Percentiles rank a stretch among this genome's conserved stretches.
These are phyloP conservation scores for Tylopilus subfusipes DNA, from an alignment of 768 basidiomycete species.

Conservation along the genomic window DNA sequence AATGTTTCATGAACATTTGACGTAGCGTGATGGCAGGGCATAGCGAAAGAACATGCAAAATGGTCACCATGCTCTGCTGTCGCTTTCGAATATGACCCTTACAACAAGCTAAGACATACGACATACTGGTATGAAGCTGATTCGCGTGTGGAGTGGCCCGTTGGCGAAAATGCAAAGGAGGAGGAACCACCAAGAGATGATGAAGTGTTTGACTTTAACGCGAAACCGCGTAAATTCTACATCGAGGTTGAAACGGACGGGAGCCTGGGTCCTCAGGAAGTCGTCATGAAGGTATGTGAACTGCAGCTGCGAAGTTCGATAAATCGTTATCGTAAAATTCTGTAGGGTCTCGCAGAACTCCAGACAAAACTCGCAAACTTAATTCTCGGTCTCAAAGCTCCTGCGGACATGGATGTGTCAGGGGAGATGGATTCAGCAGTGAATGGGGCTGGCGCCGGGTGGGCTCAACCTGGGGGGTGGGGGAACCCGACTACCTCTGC, in stretches of 20 bases:
- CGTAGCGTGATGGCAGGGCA: slow-evolving; percentile 56
- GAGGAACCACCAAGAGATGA: slow-evolving; percentile 80
- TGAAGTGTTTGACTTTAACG: slow-evolving; percentile 82
- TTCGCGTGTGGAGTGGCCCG: slow-evolving; percentile 83
- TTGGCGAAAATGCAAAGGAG: slow-evolving; percentile 80
- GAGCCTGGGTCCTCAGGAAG: slow-evolving; percentile 82
- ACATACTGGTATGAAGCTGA: slow-evolving; percentile 91
- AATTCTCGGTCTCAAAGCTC: slow-evolving; percentile 68
- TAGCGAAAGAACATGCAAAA: slow-evolving; percentile 98
- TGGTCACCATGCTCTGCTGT: slow-evolving; percentile 97
- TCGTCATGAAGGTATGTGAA: slow-evolving; percentile 69
- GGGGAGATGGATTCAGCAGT: slow-evolving; percentile 35
- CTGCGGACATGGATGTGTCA: slow-evolving; percentile 53
- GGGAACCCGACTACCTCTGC: slow-evolving; percentile 31
- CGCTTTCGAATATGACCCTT: slow-evolving; percentile 95
- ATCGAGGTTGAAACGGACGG: slow-evolving; percentile 95
- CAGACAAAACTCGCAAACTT: slow-evolving; percentile 80
- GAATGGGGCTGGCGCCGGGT: slow-evolving; percentile 23
- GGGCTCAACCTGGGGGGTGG: slow-evolving; percentile 25
- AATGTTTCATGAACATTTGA: background rate
- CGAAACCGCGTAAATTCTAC: slow-evolving; percentile 88
- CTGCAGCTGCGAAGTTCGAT: background rate
- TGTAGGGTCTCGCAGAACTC: slow-evolving; percentile 70
- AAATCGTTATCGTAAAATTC: background rate
- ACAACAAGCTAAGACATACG: slow-evolving; percentile 96